phyloP scores from a whole-genome alignment of 2,329 filamentous ascomycete genomes.

The Fusarium ambrosium region DNA sequence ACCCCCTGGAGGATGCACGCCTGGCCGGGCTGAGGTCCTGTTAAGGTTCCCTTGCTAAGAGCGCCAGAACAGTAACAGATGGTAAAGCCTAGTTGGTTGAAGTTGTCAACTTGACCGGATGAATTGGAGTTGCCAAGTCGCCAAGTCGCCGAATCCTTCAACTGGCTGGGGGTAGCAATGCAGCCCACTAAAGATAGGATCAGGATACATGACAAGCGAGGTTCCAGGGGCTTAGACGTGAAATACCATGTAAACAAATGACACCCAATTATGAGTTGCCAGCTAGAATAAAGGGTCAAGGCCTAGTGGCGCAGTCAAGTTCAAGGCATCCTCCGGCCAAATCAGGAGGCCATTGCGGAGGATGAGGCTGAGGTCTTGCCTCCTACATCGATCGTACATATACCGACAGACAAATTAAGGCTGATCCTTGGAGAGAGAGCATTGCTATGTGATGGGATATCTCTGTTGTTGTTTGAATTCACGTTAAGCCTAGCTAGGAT shows the following conservation, averaged over 20 bases:
- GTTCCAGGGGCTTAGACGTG: constrained; percentile 7
- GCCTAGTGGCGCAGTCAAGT: constrained; percentile 6
- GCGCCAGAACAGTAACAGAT: background rate
- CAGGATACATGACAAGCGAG: background rate
- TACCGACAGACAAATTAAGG: background rate
- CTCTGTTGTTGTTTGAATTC: background rate
- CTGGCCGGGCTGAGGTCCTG: background rate
- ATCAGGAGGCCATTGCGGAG: background rate
- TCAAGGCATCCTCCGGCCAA: background rate
- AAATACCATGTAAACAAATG: background rate
- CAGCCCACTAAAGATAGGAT: constrained; percentile 7
- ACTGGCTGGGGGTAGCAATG: background rate
- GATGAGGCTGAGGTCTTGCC: background rate
- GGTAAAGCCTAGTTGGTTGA: background rate
- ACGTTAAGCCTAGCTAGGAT: background rate
- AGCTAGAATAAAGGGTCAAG: background rate
- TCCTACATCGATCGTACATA: background rate
- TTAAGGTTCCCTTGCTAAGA: background rate
- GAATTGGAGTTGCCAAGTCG: constrained; percentile 13
- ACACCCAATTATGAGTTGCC: constrained; percentile 1
- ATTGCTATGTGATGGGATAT: background rate
- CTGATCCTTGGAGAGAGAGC: background rate
- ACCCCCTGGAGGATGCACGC: background rate
- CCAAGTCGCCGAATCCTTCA: background rate
- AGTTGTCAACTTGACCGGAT: background rate